A percentile compares a stretch with the other conserved stretches of the same genome.
These are phyloP conservation scores for Cymbopogon citratus DNA, from an alignment of 176 grass and related monocot genomes.

Conservation along the genomic window DNA sequence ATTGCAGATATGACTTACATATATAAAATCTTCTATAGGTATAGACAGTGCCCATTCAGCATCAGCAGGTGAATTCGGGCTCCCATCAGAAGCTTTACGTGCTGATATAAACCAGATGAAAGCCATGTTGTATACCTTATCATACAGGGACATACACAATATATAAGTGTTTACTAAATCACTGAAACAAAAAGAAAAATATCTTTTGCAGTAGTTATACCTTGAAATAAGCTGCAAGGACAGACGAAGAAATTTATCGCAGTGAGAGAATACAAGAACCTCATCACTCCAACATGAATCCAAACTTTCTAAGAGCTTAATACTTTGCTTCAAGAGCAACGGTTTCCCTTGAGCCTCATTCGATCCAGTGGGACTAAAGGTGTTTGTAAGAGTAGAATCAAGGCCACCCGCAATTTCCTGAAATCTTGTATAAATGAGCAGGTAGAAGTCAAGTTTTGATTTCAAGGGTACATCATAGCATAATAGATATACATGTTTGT, in stretches of 20 bases:
- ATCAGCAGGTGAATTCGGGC: slow-evolving; percentile 38
- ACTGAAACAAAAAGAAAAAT: background rate
- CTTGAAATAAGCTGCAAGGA: slow-evolving; percentile 94
- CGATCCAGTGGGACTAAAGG: slow-evolving; percentile 49
- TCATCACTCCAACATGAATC: slow-evolving; percentile 86
- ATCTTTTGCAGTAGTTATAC: slow-evolving; percentile 30
- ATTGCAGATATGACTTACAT: slow-evolving; percentile 50
- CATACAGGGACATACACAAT: slow-evolving; percentile 21
- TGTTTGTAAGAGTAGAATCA: slow-evolving; percentile 61
- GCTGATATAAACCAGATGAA: slow-evolving; percentile 68
- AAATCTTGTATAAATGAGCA: slow-evolving; percentile 67
- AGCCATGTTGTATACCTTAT: slow-evolving; percentile 93
- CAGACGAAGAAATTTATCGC: slow-evolving; percentile 88
- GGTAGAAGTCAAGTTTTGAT: slow-evolving; percentile 15
- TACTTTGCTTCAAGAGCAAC: slow-evolving; percentile 74
- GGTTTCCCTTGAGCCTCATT: slow-evolving; percentile 38
- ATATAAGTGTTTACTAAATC: slow-evolving; percentile 21
- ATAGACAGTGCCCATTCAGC: slow-evolving; percentile 77
- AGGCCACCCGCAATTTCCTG: slow-evolving; percentile 97
- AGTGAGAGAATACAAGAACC: slow-evolving; percentile 86
- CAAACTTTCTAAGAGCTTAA: slow-evolving; percentile 84
- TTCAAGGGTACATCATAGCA: background rate
- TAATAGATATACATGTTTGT: background rate
- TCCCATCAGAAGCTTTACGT: slow-evolving; percentile 51
- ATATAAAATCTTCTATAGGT: slow-evolving; percentile 83